Evolutionary conservation across 257 asterid genomes (phyloP).

Genomic region (Nicotiana tabacum): DNA sequence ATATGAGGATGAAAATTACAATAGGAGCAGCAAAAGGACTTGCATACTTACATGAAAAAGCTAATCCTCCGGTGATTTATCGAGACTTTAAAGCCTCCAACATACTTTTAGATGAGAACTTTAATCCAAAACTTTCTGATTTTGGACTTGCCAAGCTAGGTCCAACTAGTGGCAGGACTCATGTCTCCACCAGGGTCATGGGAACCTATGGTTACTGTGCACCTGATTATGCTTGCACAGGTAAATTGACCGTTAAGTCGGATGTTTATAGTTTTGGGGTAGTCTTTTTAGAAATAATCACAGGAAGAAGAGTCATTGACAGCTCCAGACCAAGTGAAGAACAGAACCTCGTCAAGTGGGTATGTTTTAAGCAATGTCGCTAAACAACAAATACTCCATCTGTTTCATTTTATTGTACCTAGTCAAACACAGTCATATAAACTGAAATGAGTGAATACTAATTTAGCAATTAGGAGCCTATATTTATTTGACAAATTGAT

Average conservation of each 20-base stretch:
- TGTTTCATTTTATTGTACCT: not conserved
- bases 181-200: slow-evolving; percentile 77
- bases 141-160: slow-evolving; percentile 83
- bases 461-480: not conserved
- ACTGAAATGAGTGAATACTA: not conserved
- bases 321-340: slow-evolving; percentile 54
- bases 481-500: not conserved
- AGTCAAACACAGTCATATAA: not conserved
- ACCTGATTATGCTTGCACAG: slow-evolving; percentile 71
- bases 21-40: slow-evolving; percentile 76
- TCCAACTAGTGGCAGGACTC: slow-evolving; percentile 49
- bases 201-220: slow-evolving; percentile 90
- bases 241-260: slow-evolving; percentile 62
- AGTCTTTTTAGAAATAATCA: slow-evolving; percentile 70
- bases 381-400: not conserved
- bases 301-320: slow-evolving; percentile 81
- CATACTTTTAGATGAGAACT: slow-evolving; percentile 55
- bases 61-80: slow-evolving; percentile 75
- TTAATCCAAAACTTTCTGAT: slow-evolving; percentile 65
- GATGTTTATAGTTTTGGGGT: slow-evolving; percentile 88
- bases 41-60: slow-evolving; percentile 75
- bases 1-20: slow-evolving; percentile 62
- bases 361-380: slow-evolving; percentile 21
- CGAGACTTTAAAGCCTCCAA: slow-evolving; percentile 84
- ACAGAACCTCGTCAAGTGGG: slow-evolving; percentile 70